These are phyloP conservation scores for Chrysoporthe deuterocubensis DNA, from an alignment of 2,329 filamentous ascomycete genomes.

Conservation along the genomic window DNA sequence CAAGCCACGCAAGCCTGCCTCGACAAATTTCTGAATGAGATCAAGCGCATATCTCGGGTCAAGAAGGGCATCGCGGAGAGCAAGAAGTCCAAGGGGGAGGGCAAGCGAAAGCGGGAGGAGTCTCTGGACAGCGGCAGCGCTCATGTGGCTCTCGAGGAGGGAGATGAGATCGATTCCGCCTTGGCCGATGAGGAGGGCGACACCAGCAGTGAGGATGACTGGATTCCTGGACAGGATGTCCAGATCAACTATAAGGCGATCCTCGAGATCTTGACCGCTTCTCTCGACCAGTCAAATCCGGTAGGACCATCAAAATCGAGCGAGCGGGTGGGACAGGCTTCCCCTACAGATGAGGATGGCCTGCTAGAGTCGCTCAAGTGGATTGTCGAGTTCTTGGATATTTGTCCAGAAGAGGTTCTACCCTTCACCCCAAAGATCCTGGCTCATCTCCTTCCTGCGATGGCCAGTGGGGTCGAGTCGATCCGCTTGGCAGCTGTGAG, in stretches of 20 bases:
- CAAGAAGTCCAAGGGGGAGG: conserved; percentile 70
- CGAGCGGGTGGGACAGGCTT: conserved; percentile 19
- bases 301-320: conserved; percentile 13
- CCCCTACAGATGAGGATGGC: conserved; percentile 77
- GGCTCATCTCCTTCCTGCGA: conserved; percentile 88
- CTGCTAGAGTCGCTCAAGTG: conserved; percentile 88
- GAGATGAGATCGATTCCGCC: conserved; percentile 62
- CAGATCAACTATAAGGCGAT: conserved; percentile 93
- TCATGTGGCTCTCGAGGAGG: conserved; percentile 61
- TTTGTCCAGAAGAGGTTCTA: conserved; percentile 94
- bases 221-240: conserved; percentile 96
- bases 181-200: conserved; percentile 62
- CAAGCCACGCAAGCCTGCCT: conserved; percentile 87
- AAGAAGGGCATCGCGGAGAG: conserved; percentile 93
- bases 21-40: conserved; percentile 89
- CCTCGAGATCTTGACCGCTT: conserved; percentile 86
- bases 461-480: conserved; percentile 88
- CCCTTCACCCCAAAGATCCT: conserved; percentile 92
- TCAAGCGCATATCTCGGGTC: conserved; percentile 89
- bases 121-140: conserved; percentile 70
- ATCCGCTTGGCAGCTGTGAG: conserved; percentile 86
- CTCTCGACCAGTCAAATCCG: conserved; percentile 61
- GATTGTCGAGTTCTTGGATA: conserved; percentile 96
- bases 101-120: conserved; percentile 70
- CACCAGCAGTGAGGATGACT: conserved; percentile 80